phyloP scores from a whole-genome alignment of 148 eudicot species.

The Selenicereus undatus region DNA sequence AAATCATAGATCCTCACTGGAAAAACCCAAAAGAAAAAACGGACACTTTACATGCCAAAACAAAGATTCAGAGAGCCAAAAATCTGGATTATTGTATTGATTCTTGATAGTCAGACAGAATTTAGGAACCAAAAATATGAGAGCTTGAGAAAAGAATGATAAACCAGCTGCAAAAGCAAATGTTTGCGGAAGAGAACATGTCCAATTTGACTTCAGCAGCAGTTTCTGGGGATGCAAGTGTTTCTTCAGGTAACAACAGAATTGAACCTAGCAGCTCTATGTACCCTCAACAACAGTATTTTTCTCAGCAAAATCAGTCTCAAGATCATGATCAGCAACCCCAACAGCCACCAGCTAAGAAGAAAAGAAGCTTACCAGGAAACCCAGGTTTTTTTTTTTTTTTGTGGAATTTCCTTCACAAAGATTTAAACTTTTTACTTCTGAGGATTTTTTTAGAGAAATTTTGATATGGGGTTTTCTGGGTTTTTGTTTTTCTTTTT shows the following conservation, averaged over 20 bases:
- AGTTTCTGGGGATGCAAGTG: slow-evolving; percentile 62
- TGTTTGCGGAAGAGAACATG: slow-evolving; percentile 58
- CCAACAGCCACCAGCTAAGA: slow-evolving; percentile 42
- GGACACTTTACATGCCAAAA: neutral
- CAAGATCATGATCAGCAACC: slow-evolving; percentile 18
- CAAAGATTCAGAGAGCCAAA: slow-evolving; percentile 18
- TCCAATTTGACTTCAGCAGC: slow-evolving; percentile 71
- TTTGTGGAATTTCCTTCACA: neutral
- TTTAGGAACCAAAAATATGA: neutral
- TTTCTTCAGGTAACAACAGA: slow-evolving; percentile 29
- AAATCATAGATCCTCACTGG: neutral
- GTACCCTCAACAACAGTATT: slow-evolving; percentile 27
- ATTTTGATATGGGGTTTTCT: slow-evolving; percentile 8
- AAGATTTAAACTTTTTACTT: slow-evolving; percentile 1
- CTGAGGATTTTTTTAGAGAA: neutral
- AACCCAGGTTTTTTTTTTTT: slow-evolving; percentile 62
- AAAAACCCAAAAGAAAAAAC: slow-evolving; percentile 6
- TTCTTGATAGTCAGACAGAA: slow-evolving; percentile 13
- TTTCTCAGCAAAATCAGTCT: slow-evolving; percentile 25
- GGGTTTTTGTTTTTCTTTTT: neutral
- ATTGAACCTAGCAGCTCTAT: neutral
- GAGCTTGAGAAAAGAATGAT: slow-evolving; percentile 28
- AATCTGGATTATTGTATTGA: neutral
- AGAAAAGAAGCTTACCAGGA: slow-evolving; percentile 86
- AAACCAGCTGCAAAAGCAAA: slow-evolving; percentile 38